A percentile compares a stretch with the other conserved stretches of the same genome.
Evolutionary conservation across 768 basidiomycete species (phyloP).

Genomic region (Strobilomyces dryophilus): DNA sequence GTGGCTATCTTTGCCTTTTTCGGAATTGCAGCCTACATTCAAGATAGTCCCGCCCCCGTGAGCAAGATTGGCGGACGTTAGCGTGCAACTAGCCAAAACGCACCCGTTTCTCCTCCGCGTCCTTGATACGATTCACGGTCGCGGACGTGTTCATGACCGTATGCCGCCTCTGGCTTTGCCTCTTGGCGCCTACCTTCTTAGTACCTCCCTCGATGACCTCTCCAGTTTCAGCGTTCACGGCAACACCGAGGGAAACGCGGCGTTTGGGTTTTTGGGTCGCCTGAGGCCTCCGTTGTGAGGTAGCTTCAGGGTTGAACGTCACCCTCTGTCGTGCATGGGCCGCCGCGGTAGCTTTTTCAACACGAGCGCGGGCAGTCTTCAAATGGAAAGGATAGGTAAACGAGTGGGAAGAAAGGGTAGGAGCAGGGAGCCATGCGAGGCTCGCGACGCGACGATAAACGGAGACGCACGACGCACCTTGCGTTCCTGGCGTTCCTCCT

Average conservation of each 20-base stretch:
- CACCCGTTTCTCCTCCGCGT: constrained; percentile 61
- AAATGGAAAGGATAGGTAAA: constrained; percentile 22
- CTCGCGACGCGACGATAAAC: neutral
- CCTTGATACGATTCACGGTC: constrained; percentile 60
- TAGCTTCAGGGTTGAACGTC: constrained; percentile 60
- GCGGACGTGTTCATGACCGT: constrained; percentile 71
- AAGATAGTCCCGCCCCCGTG: neutral
- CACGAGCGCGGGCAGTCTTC: constrained; percentile 50
- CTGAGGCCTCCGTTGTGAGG: constrained; percentile 27
- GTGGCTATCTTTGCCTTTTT: constrained; percentile 56
- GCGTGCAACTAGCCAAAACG: constrained; percentile 5
- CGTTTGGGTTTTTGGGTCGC: constrained; percentile 33
- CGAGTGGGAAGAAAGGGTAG: neutral
- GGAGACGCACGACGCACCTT: constrained; percentile 9
- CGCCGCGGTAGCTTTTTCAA: constrained; percentile 60
- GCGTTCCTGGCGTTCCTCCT: constrained; percentile 54
- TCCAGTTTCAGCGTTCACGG: constrained; percentile 58
- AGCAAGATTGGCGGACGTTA: neutral
- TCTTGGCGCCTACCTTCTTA: constrained; percentile 23
- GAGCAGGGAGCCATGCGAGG: too few relatives aligned
- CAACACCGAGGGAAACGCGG: constrained; percentile 52
- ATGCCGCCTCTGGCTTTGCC: constrained; percentile 63
- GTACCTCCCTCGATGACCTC: constrained; percentile 41
- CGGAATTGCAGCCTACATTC: constrained; percentile 49
- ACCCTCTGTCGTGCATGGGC: constrained; percentile 64